These are phyloP conservation scores for Nemania bipapillata DNA, from an alignment of 2,329 filamentous ascomycete species.

Conservation along the genomic window DNA sequence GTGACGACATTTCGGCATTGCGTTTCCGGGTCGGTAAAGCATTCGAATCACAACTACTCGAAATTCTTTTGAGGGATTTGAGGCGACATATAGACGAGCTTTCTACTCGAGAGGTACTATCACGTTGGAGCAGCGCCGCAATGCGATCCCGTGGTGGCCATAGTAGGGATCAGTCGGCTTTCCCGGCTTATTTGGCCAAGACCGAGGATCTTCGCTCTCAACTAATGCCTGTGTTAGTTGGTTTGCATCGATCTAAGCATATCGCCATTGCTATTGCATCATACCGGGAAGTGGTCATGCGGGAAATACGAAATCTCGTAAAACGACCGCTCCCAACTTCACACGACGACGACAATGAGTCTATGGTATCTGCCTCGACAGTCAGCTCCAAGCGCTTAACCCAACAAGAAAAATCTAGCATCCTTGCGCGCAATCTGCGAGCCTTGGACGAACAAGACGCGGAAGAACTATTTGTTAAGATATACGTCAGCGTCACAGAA, in stretches of 20 bases:
- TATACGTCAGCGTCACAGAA: constrained; percentile 90
- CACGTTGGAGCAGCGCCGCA: constrained; percentile 84
- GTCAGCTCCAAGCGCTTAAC: constrained; percentile 73
- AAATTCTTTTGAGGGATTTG: constrained; percentile 80
- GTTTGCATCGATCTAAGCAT: constrained; percentile 83
- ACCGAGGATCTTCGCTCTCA: constrained; percentile 76
- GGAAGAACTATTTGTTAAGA: constrained; percentile 80
- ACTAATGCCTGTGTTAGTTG: constrained; percentile 76
- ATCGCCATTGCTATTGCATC: constrained; percentile 82
- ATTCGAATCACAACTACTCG: constrained; percentile 83
- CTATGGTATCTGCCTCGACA: constrained; percentile 86
- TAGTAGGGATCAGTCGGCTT: constrained; percentile 71
- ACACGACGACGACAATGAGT: constrained; percentile 92
- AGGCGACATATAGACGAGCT: constrained; percentile 81
- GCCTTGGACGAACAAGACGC: constrained; percentile 85
- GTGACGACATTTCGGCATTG: constrained; percentile 78
- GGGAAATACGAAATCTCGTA: constrained; percentile 87
- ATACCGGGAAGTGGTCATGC: constrained; percentile 84
- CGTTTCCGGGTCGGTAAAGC: constrained; percentile 85
- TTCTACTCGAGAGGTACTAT: constrained; percentile 76
- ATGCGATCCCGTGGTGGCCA: constrained; percentile 76
- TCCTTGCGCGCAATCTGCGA: constrained; percentile 86
- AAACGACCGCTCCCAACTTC: constrained; percentile 88
- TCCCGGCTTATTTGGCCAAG: constrained; percentile 81
- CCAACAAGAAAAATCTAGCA: constrained; percentile 88